Evolutionary conservation across 192 early-diverging fungal species (phyloP).

Genomic region (Coemansia sp.): DNA sequence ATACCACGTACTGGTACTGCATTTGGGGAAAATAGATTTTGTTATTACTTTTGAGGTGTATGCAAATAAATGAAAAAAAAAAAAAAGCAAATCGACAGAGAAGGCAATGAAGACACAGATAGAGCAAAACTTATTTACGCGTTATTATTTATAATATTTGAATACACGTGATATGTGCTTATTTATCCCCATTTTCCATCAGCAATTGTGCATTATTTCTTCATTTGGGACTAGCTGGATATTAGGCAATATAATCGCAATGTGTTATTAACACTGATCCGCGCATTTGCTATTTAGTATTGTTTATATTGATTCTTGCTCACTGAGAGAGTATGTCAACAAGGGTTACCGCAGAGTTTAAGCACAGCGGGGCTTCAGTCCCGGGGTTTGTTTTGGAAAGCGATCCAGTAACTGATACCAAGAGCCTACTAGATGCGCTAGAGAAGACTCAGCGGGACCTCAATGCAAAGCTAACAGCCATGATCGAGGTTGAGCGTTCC

Average conservation of each 20-base stretch:
- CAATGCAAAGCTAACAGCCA: slow-evolving; percentile 30
- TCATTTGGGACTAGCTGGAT: too few relatives aligned
- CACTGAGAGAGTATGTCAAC: neutral
- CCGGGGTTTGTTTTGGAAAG: slow-evolving; percentile 17
- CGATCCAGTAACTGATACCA: neutral
- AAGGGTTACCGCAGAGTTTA: slow-evolving; percentile 21
- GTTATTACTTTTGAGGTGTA: neutral
- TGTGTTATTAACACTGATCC: too few relatives aligned
- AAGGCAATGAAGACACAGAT: neutral
- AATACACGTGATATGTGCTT: too few relatives aligned
- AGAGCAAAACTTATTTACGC: neutral
- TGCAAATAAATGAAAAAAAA: neutral
- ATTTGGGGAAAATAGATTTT: slow-evolving; percentile 9
- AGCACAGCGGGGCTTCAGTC: neutral
- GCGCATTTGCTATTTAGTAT: neutral
- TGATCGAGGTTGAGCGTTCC: slow-evolving; percentile 33
- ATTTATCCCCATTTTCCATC: too few relatives aligned
- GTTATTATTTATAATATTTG: neutral
- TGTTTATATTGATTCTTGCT: neutral
- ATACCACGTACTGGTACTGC: slow-evolving; percentile 75
- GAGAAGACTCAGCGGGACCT: slow-evolving; percentile 25
- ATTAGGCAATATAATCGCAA: too few relatives aligned
- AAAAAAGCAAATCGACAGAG: neutral
- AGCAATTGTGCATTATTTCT: too few relatives aligned
- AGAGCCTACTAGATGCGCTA: slow-evolving; percentile 16